Evolutionary conservation across 441 rosid species (phyloP), one percentile per base, ranked within the genome.

Genomic region (Gossypium schwendimanii): DNA sequence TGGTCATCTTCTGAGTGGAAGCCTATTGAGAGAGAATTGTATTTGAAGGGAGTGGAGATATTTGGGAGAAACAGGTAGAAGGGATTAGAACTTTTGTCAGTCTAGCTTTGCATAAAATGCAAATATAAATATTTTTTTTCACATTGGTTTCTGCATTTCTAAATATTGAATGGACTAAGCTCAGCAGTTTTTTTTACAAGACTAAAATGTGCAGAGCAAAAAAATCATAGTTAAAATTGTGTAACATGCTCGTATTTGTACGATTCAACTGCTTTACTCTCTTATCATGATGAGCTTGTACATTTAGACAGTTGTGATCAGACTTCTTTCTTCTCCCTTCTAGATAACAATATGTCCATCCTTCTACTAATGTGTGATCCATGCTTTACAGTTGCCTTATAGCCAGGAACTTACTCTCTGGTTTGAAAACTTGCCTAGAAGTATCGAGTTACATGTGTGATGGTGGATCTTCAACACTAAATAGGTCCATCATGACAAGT

Each of bases 41-140:
- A 89, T 78, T 73, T 78, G 70, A 81, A 89, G 72, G 98, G 97
- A 82, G 85, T 94, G 77, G 86, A 91, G 84, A 86, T 89, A 64
- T 92, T 89, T 81, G 98, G 98, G 41, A 89, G 86, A 91, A 92
- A 91, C 87, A 94, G 98, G 97, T 92, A 84, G 65, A 12, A n/a
- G 11, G 17, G 41, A 70, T 75, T 62, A 58, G 63, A 50, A 64
- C 15, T 20, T 3, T 26, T 60, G 8, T 64, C 26, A 26, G 24
- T 28, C 26, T 23, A 70, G 10, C 45, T 68, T 58, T 15, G 58
- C 55, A 23, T 6, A 47, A 49, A 41, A 18, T 66, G 52, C 74
- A 59, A 73, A 63, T 31, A 31, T 64, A 20, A 59, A n/a, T 66
- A 2, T 49, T 24, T 67, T 58, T 63, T 57, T 70, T 49, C 47